A percentile compares a stretch with the other conserved stretches of the same genome.
phyloP scores from a whole-genome alignment of 2,329 filamentous ascomycete genomes.

The Huntiella omanensis region DNA sequence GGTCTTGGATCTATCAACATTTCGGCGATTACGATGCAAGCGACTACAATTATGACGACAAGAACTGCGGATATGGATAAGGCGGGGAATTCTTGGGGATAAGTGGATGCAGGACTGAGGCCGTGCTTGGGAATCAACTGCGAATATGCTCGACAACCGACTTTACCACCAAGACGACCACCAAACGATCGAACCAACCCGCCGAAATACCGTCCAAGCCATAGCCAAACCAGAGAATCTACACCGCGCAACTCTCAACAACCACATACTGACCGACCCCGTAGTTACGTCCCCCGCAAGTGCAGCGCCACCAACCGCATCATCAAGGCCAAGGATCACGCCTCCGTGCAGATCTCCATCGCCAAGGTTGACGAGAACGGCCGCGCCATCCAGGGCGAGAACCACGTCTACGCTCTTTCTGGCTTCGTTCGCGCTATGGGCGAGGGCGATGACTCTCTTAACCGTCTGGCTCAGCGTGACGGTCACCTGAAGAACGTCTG shows the following conservation, averaged over 20 bases:
- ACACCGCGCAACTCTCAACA: too few relatives aligned
- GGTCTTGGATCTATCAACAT: too few relatives aligned
- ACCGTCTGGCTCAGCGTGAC: conserved; percentile 88
- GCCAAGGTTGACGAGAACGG: conserved; percentile 99
- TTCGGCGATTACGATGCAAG: too few relatives aligned
- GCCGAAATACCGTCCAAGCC: background rate
- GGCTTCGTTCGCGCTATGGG: conserved; percentile 96
- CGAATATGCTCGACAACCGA: background rate
- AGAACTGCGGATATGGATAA: too few relatives aligned
- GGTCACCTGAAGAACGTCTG: conserved; percentile 95
- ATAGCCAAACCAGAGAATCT: too few relatives aligned
- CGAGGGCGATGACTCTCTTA: conserved; percentile 91
- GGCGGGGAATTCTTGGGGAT: too few relatives aligned
- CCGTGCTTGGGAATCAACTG: too few relatives aligned
- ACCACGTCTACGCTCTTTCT: conserved; percentile 91
- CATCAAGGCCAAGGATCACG: conserved; percentile 99
- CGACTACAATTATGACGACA: too few relatives aligned
- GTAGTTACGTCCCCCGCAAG: conserved; percentile 93
- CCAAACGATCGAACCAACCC: background rate
- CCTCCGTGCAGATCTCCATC: conserved; percentile 89
- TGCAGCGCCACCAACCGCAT: conserved; percentile 98
- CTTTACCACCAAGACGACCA: background rate
- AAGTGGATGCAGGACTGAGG: too few relatives aligned
- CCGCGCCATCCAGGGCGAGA: conserved; percentile 81
- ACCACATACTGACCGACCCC: background rate